phyloP scores from a whole-genome alignment of 2,329 filamentous ascomycete genomes.

The Monascus ruber region DNA sequence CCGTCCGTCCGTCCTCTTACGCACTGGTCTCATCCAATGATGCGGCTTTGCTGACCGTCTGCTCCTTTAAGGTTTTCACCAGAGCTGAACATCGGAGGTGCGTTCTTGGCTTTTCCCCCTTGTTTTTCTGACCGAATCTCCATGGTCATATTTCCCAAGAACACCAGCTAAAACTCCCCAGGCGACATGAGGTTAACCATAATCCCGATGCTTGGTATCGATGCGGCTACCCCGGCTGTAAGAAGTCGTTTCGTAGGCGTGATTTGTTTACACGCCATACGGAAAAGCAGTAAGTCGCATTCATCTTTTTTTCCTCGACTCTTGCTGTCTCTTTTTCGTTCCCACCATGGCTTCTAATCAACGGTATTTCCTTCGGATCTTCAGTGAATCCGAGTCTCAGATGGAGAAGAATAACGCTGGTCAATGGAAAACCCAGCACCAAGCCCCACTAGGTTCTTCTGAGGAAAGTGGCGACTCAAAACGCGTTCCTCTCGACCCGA shows the following conservation, averaged over 20 bases:
- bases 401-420: conserved; percentile 11
- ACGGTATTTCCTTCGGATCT: conserved; percentile 4
- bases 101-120: neutral
- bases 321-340: neutral
- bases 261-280: conserved; percentile 39
- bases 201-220: conserved; percentile 36
- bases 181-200: conserved; percentile 41
- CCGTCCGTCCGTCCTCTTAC: conserved; percentile 6
- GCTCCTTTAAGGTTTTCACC: conserved; percentile 33
- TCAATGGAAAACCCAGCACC: conserved; percentile 17
- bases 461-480: conserved; percentile 12
- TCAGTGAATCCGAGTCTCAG: conserved; percentile 26
- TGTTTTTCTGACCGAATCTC: no score
- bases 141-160: no score
- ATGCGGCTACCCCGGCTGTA: conserved; percentile 33
- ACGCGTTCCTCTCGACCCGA: conserved; percentile 13
- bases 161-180: conserved; percentile 7
- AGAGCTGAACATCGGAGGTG: conserved; percentile 38
- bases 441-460: conserved; percentile 8
- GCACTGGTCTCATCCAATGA: no score
- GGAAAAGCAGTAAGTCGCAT: conserved; percentile 36
- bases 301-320: neutral
- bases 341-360: neutral
- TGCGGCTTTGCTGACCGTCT: no score
- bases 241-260: conserved; percentile 37